Conservation (phyloP, 306 rosid species). For the Vachellia collinsii region DNA sequence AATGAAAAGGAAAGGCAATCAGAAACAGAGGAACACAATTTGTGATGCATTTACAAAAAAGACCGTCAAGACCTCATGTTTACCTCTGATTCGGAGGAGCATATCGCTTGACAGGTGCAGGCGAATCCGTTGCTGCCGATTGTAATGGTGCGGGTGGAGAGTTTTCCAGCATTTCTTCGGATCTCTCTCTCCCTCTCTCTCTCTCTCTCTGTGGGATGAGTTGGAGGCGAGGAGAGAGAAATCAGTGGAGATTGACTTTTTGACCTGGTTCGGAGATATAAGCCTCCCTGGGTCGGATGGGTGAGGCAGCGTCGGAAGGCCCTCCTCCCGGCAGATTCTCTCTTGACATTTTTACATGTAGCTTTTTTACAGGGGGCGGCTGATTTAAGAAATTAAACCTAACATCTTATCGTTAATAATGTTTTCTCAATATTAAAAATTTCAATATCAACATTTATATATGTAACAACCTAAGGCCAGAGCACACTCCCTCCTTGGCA, state of each 20-base stretch:
- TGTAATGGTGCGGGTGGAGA: slow-evolving; percentile 30
- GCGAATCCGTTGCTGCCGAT: slow-evolving; percentile 42
- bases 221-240: slow-evolving; percentile 1
- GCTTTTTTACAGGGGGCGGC: too few species aligned
- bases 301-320: neutral
- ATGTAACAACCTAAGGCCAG: too few species aligned
- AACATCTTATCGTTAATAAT: too few species aligned
- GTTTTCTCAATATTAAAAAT: too few species aligned
- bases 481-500: too few species aligned
- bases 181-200: neutral
- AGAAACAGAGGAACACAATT: neutral
- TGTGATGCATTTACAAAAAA: neutral
- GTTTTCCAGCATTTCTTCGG: slow-evolving; percentile 60
- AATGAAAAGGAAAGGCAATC: neutral
- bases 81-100: slow-evolving; percentile 79
- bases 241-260: neutral
- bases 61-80: neutral
- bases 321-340: neutral
- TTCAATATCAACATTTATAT: too few species aligned
- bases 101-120: slow-evolving; percentile 56
- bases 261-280: slow-evolving; percentile 14
- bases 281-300: neutral
- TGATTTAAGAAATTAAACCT: too few species aligned
- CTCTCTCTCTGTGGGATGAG: slow-evolving; percentile 8
- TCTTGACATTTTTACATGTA: neutral